Conservation (phyloP, 179 eudicot species). For the Carnegiea gigantea region DNA sequence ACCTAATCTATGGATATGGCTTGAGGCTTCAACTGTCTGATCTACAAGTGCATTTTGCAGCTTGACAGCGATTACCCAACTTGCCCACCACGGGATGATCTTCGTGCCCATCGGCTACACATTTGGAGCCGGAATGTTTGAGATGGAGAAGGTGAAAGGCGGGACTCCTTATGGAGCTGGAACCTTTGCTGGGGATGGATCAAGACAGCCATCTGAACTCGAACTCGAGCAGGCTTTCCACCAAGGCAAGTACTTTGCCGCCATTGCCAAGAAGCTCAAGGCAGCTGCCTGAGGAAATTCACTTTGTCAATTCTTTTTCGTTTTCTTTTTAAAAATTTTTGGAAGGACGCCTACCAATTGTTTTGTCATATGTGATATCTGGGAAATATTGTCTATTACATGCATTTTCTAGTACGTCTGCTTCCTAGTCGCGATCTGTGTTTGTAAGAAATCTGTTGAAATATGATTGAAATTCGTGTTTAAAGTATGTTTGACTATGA, state of each 20-base stretch:
- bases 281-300: slow-evolving; percentile 34
- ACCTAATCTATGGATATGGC: too few species aligned
- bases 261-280: slow-evolving; percentile 68
- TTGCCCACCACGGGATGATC: slow-evolving; percentile 77
- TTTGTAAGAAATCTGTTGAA: slow-evolving; percentile 2
- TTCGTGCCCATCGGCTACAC: slow-evolving; percentile 78
- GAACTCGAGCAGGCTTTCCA: slow-evolving; percentile 63
- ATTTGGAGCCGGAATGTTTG: slow-evolving; percentile 74
- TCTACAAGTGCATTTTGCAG: slow-evolving; percentile 27
- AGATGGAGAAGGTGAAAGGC: slow-evolving; percentile 66
- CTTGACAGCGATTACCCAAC: slow-evolving; percentile 75
- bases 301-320: background rate
- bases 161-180: slow-evolving; percentile 79
- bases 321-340: background rate
- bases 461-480: background rate
- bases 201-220: slow-evolving; percentile 64
- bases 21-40: background rate
- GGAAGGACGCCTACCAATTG: background rate
- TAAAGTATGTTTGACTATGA: background rate
- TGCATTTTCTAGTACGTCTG: background rate
- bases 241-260: slow-evolving; percentile 70
- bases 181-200: slow-evolving; percentile 73
- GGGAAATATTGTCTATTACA: background rate
- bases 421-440: background rate
- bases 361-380: background rate